Evolutionary conservation across 257 asterid genomes (phyloP).

Genomic region (Lithospermum erythrorhizon): DNA sequence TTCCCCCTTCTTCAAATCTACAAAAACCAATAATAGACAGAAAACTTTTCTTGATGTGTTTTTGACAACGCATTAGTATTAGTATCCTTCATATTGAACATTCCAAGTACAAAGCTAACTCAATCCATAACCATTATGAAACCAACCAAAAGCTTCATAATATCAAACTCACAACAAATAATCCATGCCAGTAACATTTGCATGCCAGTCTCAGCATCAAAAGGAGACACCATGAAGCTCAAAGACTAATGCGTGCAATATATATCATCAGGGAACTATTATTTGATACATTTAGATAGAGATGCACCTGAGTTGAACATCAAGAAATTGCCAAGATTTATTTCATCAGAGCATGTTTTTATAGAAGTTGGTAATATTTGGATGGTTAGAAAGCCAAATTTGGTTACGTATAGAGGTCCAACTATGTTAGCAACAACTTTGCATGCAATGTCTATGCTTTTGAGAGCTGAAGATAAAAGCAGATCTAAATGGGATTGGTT

Average conservation of each 20-base stretch:
- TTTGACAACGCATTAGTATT: constrained; percentile 39
- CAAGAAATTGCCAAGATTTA: constrained; percentile 53
- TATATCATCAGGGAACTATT: constrained; percentile 69
- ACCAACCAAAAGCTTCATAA: constrained; percentile 31
- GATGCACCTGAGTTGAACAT: constrained; percentile 58
- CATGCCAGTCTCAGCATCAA: constrained; percentile 79
- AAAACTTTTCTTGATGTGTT: constrained; percentile 36
- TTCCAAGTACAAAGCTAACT: constrained; percentile 25
- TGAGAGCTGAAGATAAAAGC: constrained; percentile 23
- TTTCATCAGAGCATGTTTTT: constrained; percentile 38
- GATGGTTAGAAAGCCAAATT: constrained; percentile 54
- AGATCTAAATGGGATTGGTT: constrained; percentile 78
- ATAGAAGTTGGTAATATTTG: constrained; percentile 61
- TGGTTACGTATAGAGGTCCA: constrained; percentile 86
- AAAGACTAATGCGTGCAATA: constrained; percentile 56
- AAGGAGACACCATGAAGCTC: constrained; percentile 62
- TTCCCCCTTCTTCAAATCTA: too few species aligned
- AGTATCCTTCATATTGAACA: constrained; percentile 39
- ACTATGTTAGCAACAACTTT: constrained; percentile 86
- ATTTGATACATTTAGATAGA: constrained; percentile 62
- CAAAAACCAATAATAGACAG: too few species aligned
- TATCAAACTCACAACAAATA: constrained; percentile 29
- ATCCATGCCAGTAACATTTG: constrained; percentile 59
- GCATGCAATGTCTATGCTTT: constrained; percentile 61
- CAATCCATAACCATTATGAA: constrained; percentile 38